Conservation (phyloP, 2,329 filamentous ascomycete species). For the Nemania bipapillata region DNA sequence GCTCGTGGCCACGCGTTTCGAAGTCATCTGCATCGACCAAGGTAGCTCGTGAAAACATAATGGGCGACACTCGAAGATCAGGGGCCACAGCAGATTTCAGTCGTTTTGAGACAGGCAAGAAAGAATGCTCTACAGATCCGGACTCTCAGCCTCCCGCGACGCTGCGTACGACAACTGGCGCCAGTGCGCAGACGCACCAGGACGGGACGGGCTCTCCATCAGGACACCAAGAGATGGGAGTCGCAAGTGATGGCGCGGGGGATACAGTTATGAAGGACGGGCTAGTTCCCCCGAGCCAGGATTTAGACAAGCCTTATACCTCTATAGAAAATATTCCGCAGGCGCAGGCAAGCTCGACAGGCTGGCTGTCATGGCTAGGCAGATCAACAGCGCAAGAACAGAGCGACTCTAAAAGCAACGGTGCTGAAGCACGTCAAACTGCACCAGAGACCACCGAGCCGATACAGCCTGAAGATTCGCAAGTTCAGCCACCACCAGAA, state of each 20-base stretch:
- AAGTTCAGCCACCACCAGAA: slow-evolving; percentile 38
- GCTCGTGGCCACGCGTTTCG: slow-evolving; percentile 66
- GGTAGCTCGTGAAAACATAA: slow-evolving; percentile 69
- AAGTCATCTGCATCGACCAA: slow-evolving; percentile 70
- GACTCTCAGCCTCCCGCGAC: slow-evolving; percentile 49
- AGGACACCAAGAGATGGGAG: slow-evolving; percentile 28
- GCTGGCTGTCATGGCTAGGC: slow-evolving; percentile 67
- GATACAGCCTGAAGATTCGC: slow-evolving; percentile 36
- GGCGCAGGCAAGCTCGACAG: slow-evolving; percentile 54
- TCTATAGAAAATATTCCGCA: slow-evolving; percentile 30
- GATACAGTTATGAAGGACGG: neutral
- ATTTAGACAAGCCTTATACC: slow-evolving; percentile 20
- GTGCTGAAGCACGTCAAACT: slow-evolving; percentile 36
- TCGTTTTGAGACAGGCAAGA: slow-evolving; percentile 61
- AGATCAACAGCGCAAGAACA: slow-evolving; percentile 45
- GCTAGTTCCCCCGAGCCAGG: neutral
- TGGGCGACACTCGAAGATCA: slow-evolving; percentile 65
- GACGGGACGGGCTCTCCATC: slow-evolving; percentile 48
- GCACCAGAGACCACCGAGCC: slow-evolving; percentile 38
- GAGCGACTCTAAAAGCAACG: slow-evolving; percentile 27
- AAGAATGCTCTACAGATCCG: slow-evolving; percentile 50
- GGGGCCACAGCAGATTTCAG: slow-evolving; percentile 61
- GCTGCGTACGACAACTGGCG: slow-evolving; percentile 50
- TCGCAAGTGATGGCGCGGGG: slow-evolving; percentile 16
- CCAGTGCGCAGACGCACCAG: slow-evolving; percentile 39